Conservation (phyloP, 2,329 filamentous ascomycete genomes). For the Aspergillus puulaauensis region DNA sequence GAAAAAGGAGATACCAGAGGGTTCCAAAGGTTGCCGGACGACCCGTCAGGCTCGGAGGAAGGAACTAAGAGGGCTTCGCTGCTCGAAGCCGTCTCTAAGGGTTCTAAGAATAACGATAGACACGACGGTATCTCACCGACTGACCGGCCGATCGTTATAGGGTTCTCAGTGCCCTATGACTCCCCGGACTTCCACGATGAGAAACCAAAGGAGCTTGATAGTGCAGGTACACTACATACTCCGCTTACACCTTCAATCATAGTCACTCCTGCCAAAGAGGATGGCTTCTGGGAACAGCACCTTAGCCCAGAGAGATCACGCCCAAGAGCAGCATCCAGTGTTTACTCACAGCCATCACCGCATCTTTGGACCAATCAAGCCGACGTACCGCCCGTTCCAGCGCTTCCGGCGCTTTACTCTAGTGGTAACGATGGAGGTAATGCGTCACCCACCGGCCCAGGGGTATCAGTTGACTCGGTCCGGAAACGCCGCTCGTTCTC, state of each 20-base stretch:
- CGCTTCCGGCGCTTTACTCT: slow-evolving; percentile 36
- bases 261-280: slow-evolving; percentile 45
- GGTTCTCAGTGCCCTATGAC: slow-evolving; percentile 41
- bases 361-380: slow-evolving; percentile 23
- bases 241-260: slow-evolving; percentile 47
- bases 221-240: slow-evolving; percentile 30
- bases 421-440: slow-evolving; percentile 14
- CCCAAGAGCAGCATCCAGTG: slow-evolving; percentile 41
- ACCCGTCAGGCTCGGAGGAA: neutral
- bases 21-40: slow-evolving; percentile 24
- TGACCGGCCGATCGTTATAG: slow-evolving; percentile 48
- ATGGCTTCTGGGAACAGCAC: slow-evolving; percentile 35
- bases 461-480: slow-evolving; percentile 19
- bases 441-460: slow-evolving; percentile 8
- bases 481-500: slow-evolving; percentile 34
- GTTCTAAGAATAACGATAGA: slow-evolving; percentile 25
- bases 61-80: slow-evolving; percentile 14
- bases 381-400: slow-evolving; percentile 41
- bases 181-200: slow-evolving; percentile 21
- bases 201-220: slow-evolving; percentile 26
- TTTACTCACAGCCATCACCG: slow-evolving; percentile 45
- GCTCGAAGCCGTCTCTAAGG: slow-evolving; percentile 11
- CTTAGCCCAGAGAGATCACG: slow-evolving; percentile 22
- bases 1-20: slow-evolving; percentile 22
- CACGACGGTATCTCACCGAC: slow-evolving; percentile 42